Conservation (phyloP, 371 early-diverging fungal species). For the Basidiobolus meristosporus region DNA sequence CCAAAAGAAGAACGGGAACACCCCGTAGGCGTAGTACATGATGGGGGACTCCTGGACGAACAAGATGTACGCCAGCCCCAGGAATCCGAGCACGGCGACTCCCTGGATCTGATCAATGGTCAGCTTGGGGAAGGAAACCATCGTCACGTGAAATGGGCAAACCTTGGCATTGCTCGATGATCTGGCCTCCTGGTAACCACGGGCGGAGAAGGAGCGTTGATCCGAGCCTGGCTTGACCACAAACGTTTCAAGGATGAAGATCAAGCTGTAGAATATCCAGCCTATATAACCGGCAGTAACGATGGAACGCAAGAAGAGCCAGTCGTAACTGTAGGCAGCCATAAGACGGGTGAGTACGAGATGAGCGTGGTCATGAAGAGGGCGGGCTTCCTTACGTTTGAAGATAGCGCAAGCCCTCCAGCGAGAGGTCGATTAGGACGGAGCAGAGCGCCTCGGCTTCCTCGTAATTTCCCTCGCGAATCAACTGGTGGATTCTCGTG, state of each 20-base stretch:
- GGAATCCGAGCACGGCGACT: constrained; percentile 15
- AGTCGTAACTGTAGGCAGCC: constrained; percentile 48
- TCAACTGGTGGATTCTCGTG: constrained; percentile 29
- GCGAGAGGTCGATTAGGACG: constrained; percentile 30
- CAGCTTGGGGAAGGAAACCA: constrained; percentile 1
- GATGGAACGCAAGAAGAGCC: constrained; percentile 71
- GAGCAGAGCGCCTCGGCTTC: constrained; percentile 41
- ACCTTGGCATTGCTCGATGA: constrained; percentile 1
- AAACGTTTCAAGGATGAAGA: constrained; percentile 24
- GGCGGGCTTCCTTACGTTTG: constrained; percentile 35
- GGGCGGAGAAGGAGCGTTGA: no score
- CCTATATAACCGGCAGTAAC: constrained; percentile 81
- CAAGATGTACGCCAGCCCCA: constrained; percentile 21
- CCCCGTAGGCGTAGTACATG: constrained; percentile 68
- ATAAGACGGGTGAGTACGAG: background rate
- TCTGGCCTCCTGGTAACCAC: no score
- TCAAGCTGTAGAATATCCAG: constrained; percentile 72
- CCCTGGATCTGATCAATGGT: constrained; percentile 16
- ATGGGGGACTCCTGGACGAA: constrained; percentile 51
- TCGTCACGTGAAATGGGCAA: background rate
- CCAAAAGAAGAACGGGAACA: constrained; percentile 82
- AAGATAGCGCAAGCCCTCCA: constrained; percentile 80
- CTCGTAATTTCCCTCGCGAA: constrained; percentile 28
- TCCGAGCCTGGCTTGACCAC: no score
- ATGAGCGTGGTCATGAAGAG: background rate